A percentile compares a stretch with the other conserved stretches of the same genome.
phyloP scores from a whole-genome alignment of 2,329 filamentous ascomycete genomes.

The Venturia effusa region DNA sequence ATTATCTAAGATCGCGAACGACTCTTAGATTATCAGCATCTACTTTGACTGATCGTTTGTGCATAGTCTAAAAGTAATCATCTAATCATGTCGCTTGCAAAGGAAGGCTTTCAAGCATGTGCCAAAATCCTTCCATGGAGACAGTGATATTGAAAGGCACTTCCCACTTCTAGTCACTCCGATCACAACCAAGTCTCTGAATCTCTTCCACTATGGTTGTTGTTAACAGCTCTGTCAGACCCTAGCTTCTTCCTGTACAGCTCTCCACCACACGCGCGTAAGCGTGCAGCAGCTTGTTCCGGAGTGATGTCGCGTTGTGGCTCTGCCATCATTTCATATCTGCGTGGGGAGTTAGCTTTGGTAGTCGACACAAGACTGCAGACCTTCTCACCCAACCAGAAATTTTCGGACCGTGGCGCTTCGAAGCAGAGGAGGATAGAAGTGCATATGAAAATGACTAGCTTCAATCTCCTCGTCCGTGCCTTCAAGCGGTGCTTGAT shows the following conservation, averaged over 20 bases:
- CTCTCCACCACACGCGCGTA: slow-evolving; percentile 67
- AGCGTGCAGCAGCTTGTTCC: slow-evolving; percentile 75
- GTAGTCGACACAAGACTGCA: not conserved
- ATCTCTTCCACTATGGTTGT: not conserved
- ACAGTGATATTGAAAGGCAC: no score
- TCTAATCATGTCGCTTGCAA: not conserved
- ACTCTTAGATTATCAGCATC: not conserved
- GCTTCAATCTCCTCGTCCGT: slow-evolving; percentile 73
- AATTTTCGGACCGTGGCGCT: slow-evolving; percentile 95
- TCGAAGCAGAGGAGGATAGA: slow-evolving; percentile 86
- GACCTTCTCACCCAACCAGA: slow-evolving; percentile 56
- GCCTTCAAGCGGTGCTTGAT: slow-evolving; percentile 83
- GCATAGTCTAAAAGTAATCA: not conserved
- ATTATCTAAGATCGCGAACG: not conserved
- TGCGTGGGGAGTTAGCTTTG: slow-evolving; percentile 15
- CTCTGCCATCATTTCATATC: slow-evolving; percentile 89
- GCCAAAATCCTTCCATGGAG: not conserved
- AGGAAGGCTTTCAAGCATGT: not conserved
- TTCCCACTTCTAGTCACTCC: not conserved
- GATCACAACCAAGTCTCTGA: not conserved
- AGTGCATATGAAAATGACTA: slow-evolving; percentile 93
- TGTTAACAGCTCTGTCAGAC: no score
- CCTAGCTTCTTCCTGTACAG: slow-evolving; percentile 63
- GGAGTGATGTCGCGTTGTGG: slow-evolving; percentile 98
- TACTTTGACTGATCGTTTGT: not conserved